Evolutionary conservation across 768 basidiomycete genomes (phyloP), one percentile per base, ranked within the genome.

Genomic region (Xerocomus spinulosus): DNA sequence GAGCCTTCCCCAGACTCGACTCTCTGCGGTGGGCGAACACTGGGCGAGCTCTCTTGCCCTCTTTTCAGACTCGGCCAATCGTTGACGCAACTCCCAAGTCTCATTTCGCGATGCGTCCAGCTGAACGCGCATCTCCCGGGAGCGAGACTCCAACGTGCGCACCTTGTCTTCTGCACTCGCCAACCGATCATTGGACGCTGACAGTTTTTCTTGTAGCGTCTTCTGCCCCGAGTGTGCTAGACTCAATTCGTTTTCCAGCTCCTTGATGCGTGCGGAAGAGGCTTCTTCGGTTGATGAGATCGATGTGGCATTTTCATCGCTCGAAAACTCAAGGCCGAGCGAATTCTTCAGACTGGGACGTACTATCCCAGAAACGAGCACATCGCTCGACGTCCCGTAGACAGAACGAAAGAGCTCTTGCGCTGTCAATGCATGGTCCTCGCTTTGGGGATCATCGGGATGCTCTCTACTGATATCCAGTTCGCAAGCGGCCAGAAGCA

Each of bases 401-500:
- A 66, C 50, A 15, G 60, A 48, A 5, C 64, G 62, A 49, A 66
- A 68, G n/a, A 66, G 67, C 8, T 53, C 58, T 26, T 60, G 51
- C 26, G 64, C 64, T 13, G 50, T 42, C 17, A 50, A 51, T 15
- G 48, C 57, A 35, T 67, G 64, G 7, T 15, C 39, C 7, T 30
- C 34, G 37, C 54, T 64, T 46, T 57, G 53, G 14, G 60, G 45
- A 49, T 51, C 48, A 24, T 50, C 50, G 2, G 56, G 50, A 41
- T 30, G 52, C 17, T 62, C 64, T 13, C 67, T 62, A 18, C 64
- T 68, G 34, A 66, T 57, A 42, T 66, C 64, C 46, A 68, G 24
- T 36, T 66, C 64, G 49, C 64, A 66, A 2, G 64, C 64, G n/a
- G 67, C 64, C 10, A 66, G 43, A 41, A 68, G 52, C 41, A 66